Conservation (phyloP, 768 basidiomycete genomes). For the Xerocomellus chrysenteron region DNA sequence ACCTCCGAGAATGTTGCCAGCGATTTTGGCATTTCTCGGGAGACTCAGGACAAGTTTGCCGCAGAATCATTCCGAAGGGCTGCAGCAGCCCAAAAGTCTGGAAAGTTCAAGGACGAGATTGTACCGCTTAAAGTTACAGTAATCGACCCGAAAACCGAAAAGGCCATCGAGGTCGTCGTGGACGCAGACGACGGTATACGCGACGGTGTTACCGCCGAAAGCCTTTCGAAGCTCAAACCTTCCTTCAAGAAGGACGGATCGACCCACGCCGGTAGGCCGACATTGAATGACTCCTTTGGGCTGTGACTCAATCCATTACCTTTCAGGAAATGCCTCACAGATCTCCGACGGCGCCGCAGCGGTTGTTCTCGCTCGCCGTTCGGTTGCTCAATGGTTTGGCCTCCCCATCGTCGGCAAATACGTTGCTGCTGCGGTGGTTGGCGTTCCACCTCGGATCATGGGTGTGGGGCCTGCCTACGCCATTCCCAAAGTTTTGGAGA, state of each 20-base stretch:
- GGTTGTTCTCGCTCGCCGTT: conserved; percentile 78
- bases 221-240: conserved; percentile 79
- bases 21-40: conserved; percentile 72
- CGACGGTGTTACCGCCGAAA: conserved; percentile 78
- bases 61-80: conserved; percentile 86
- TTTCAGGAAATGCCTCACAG: conserved; percentile 76
- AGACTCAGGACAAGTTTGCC: conserved; percentile 81
- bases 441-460: conserved; percentile 88
- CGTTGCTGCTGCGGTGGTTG: conserved; percentile 64
- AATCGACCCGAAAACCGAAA: conserved; percentile 72
- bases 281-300: background rate
- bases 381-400: conserved; percentile 75
- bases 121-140: conserved; percentile 72
- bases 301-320: conserved; percentile 1
- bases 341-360: conserved; percentile 93
- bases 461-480: conserved; percentile 90
- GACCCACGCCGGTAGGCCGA: conserved; percentile 65
- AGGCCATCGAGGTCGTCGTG: conserved; percentile 64
- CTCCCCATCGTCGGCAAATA: conserved; percentile 89
- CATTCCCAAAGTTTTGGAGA: conserved; percentile 71
- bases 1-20: conserved; percentile 92
- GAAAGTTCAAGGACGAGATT: conserved; percentile 83
- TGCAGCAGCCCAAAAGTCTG: conserved; percentile 72
- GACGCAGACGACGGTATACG: conserved; percentile 85
- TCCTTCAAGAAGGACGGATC: conserved; percentile 73